Evolutionary conservation across 257 asterid genomes (phyloP), one percentile per base, ranked within the genome.

Genomic region (Nicotiana undulata): DNA sequence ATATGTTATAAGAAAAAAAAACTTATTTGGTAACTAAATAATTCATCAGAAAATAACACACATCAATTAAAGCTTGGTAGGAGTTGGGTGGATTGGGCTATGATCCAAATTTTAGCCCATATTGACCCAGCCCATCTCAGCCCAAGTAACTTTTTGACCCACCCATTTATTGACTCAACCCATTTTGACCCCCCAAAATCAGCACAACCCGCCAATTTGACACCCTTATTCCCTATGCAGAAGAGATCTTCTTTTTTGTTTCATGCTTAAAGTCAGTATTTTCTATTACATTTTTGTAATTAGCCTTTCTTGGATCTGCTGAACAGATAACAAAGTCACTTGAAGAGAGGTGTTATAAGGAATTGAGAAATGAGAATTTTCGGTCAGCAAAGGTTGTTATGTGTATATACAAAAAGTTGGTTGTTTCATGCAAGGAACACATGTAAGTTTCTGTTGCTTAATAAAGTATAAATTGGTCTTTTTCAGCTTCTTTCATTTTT

Each of bases 341-440:
- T 34, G 99, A 96, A 89, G 98, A 94, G 89, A 90, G 91, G 87
- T 96, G 97, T 90, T 96, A 92, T 85, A 94, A 93, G 92, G 98
- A 96, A 83, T 85, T 96, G 83, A 90, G 99, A 84, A 84, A 68
- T 83, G 97, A 90, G 86, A 92, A 94, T 84, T 89, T 87, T 63
- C 92, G 88, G 80, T 85, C 90, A 20, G 99, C 89, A 80, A 94
- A 93, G 84, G 81, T 90, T 64, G 98, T 94, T 59, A 80, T 94
- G 97, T 88, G 90, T 83, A 96, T 93, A 70, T 96, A 94, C 95
- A 86, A 88, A 81, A 96, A 94, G 88, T 87, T 96, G 87, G 81
- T 92, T 87, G 63, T 84, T 55, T 88, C 97, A 85, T 96, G 99
- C 95, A 91, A 85, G 94, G 98, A 90, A 82, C 97, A 96, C 86